Evolutionary conservation across 768 basidiomycete species (phyloP), one percentile per base, ranked within the genome.

Genomic region (Collybia nuda): DNA sequence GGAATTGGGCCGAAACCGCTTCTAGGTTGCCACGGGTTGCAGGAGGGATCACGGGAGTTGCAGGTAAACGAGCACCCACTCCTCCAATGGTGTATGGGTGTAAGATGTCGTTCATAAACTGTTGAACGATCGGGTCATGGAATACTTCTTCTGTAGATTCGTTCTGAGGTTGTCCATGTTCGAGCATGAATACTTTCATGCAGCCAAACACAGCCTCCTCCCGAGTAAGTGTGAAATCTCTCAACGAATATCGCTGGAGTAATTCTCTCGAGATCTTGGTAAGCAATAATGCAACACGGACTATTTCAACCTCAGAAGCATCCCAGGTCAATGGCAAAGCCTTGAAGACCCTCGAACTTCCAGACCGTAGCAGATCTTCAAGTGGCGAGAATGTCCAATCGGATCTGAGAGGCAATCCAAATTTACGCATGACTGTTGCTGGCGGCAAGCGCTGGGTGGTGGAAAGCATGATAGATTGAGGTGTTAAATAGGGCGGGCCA

Each of bases 151-250:
- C 81, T 0, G 66, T 54, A 19, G 78, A 74, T 49, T 76, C 73
- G 12, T 67, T 71, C 45, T 80, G 70, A 0, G 69, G 61, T 57
- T 90, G 85, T 1, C 81, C 91, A 62, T 96, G 90, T 65, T 98
- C 95, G 23, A 98, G 81, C 93, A 97, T 95, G 68, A 93, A 93
- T 14, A 97, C 82, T 56, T 90, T 91, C 91, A 97, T 95, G 55
- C 93, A 88, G 17, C 77, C 80, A 57, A 94, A 87, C 4, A 88
- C 73, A 1, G 77, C 69, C 54, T 86, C 81, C 45, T 82, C 81
- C 39, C 79, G 72, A 15, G 67, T 72, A 61, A 84, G 63, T 6
- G 72, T 65, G 50, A 80, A 77, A 19, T 59, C 52, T 1, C 48
- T 54, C 29, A 84, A 67, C 1, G 73, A 71, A 58, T 76, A 76